Percentiles rank a stretch among this genome's conserved stretches.
Conservation (phyloP, 805 yeast species). For the Cephaloascus albidus region DNA sequence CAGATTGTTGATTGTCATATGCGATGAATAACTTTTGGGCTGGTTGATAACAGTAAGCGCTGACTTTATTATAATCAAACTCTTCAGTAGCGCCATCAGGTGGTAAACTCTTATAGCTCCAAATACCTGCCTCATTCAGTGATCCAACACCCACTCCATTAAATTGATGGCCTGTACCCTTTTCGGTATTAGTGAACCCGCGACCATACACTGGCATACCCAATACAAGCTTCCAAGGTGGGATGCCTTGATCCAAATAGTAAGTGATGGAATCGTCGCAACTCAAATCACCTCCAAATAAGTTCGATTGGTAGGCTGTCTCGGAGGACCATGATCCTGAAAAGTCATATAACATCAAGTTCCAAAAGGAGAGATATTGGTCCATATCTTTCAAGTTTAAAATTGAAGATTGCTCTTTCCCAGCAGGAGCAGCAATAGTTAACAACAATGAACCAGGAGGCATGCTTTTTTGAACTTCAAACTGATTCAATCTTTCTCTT, state of each 20-base stretch:
- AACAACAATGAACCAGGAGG: constrained; percentile 29
- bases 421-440: constrained; percentile 74
- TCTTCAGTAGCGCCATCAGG: constrained; percentile 29
- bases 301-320: constrained; percentile 65
- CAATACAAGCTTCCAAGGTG: constrained; percentile 45
- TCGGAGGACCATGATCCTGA: constrained; percentile 64
- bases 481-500: constrained; percentile 25
- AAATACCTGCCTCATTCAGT: constrained; percentile 38
- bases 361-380: constrained; percentile 56
- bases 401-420: constrained; percentile 29
- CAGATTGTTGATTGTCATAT: constrained; percentile 58
- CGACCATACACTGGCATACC: constrained; percentile 90
- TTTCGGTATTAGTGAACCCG: constrained; percentile 16
- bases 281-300: constrained; percentile 38
- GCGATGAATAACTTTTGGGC: constrained; percentile 31
- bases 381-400: constrained; percentile 49
- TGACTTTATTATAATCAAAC: constrained; percentile 42
- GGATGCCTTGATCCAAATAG: constrained; percentile 33
- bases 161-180: constrained; percentile 32
- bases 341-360: constrained; percentile 88
- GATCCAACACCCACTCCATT: constrained; percentile 18
- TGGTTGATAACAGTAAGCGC: constrained; percentile 43
- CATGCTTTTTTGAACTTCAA: constrained; percentile 17
- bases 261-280: constrained; percentile 37
- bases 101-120: constrained; percentile 52